phyloP scores from a whole-genome alignment of 2,329 filamentous ascomycete genomes.

The Triangularia setosa region DNA sequence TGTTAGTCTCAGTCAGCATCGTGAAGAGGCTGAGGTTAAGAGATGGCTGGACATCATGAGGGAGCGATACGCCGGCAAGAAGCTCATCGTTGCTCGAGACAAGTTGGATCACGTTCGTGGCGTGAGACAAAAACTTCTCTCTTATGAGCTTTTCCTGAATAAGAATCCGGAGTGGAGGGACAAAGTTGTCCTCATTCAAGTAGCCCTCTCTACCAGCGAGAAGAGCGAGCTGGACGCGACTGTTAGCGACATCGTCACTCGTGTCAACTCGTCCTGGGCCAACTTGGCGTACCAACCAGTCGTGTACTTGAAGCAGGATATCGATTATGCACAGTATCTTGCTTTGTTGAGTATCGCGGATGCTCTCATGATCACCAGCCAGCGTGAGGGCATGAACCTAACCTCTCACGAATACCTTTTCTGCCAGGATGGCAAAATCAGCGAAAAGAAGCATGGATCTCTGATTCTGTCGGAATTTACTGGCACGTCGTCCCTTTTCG shows the following conservation, averaged over 20 bases:
- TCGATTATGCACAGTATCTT: conserved; percentile 89
- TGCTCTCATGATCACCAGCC: conserved; percentile 87
- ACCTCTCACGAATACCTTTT: conserved; percentile 92
- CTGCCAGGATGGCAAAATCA: conserved; percentile 78
- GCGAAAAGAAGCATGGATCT: conserved; percentile 77
- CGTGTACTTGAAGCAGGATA: conserved; percentile 92
- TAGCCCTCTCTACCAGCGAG: conserved; percentile 85
- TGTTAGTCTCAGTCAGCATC: conserved; percentile 65
- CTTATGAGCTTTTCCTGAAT: conserved; percentile 91
- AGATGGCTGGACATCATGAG: conserved; percentile 77
- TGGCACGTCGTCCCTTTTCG: conserved; percentile 82
- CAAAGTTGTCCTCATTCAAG: conserved; percentile 86
- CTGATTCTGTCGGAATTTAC: conserved; percentile 95
- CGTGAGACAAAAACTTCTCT: conserved; percentile 86
- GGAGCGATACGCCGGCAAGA: conserved; percentile 82
- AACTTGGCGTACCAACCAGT: conserved; percentile 89
- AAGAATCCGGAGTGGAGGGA: conserved; percentile 88
- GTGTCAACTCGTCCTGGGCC: conserved; percentile 88
- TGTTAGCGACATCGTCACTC: conserved; percentile 88
- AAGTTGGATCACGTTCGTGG: conserved; percentile 92
- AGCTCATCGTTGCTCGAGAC: conserved; percentile 86
- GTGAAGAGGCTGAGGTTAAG: conserved; percentile 67
- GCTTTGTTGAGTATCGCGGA: conserved; percentile 86
- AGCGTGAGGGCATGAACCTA: conserved; percentile 96
- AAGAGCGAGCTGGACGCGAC: conserved; percentile 82